These are phyloP conservation scores for Xylaria sp. DNA, from an alignment of 2,329 filamentous ascomycete genomes.

Conservation along the genomic window DNA sequence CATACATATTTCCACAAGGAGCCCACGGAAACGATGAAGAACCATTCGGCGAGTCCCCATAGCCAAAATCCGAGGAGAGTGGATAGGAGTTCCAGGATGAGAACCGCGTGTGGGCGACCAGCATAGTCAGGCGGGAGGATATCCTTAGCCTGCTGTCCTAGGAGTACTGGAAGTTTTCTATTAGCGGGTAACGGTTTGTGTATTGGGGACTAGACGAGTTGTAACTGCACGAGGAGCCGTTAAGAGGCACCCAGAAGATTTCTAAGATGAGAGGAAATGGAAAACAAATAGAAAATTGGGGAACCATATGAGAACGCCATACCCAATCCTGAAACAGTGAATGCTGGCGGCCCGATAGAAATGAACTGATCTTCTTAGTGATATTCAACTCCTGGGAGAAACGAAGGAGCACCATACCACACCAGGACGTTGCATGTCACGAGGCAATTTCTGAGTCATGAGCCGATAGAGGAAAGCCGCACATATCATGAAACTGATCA, in stretches of 20 bases:
- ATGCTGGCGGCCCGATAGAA: conserved; percentile 78
- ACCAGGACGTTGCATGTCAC: conserved; percentile 79
- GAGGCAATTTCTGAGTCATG: conserved; percentile 87
- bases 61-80: conserved; percentile 80
- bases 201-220: neutral
- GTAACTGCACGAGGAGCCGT: no score
- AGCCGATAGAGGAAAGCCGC: conserved; percentile 85
- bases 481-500: conserved; percentile 80
- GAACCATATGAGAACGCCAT: conserved; percentile 27
- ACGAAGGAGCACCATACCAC: conserved; percentile 60
- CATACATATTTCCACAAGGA: conserved; percentile 76
- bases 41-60: conserved; percentile 86
- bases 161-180: conserved; percentile 50
- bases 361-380: conserved; percentile 69
- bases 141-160: conserved; percentile 57
- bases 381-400: neutral
- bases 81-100: conserved; percentile 60
- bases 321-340: conserved; percentile 62
- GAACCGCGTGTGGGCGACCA: conserved; percentile 55
- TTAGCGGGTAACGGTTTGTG: neutral
- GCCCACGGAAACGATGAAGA: conserved; percentile 82
- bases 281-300: neutral
- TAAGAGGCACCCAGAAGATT: no score
- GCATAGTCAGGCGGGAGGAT: conserved; percentile 59
- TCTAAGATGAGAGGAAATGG: no score